phyloP scores from a whole-genome alignment of 176 grass and related monocot species.

The Bolboschoenus planiculmis region DNA sequence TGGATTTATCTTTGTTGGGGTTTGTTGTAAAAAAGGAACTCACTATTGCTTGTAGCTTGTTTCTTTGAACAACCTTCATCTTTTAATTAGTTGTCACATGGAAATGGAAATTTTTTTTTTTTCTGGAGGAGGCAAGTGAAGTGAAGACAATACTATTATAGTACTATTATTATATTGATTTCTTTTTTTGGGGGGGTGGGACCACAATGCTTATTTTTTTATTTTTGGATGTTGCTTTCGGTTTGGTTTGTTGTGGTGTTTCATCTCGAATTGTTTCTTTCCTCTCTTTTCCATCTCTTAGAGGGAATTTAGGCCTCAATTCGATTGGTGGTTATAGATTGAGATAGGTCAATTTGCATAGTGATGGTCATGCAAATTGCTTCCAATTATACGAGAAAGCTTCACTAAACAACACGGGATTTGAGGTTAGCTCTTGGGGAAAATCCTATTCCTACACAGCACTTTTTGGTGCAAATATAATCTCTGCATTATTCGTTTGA shows the following conservation, averaged over 20 bases:
- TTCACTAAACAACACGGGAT: neutral
- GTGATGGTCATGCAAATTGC: neutral
- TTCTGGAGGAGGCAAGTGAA: neutral
- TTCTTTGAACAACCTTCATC: conserved; percentile 5
- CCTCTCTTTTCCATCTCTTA: neutral
- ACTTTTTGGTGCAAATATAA: no score
- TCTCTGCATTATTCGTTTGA: no score
- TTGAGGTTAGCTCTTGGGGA: neutral
- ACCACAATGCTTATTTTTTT: neutral
- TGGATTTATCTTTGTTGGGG: neutral
- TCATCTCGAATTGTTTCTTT: neutral
- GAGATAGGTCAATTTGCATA: neutral
- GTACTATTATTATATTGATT: neutral
- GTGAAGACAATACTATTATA: neutral
- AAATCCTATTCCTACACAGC: neutral
- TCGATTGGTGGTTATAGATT: neutral
- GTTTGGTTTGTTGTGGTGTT: conserved; percentile 5
- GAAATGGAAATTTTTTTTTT: neutral
- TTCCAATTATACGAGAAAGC: neutral
- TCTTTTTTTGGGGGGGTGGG: neutral
- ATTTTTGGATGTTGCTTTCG: conserved; percentile 15
- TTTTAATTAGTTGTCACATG: neutral
- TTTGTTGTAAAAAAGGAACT: neutral
- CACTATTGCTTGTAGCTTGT: conserved; percentile 6
- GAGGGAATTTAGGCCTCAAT: neutral